Evolutionary conservation across 345 rosid species (phyloP).

Genomic region (Turritis glabra): DNA sequence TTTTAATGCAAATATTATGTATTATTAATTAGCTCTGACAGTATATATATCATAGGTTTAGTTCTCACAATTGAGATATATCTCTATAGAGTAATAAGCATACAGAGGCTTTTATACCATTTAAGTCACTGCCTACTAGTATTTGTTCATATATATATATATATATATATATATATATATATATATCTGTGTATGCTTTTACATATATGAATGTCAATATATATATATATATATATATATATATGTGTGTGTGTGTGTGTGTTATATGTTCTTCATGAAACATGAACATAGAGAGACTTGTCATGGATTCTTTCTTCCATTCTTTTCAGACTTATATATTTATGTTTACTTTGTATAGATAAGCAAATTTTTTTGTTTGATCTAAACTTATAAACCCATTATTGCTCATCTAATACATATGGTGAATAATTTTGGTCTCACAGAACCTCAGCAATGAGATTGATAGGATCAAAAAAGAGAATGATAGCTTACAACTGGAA

Average conservation of each 20-base stretch:
- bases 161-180: too few relatives aligned
- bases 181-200: background rate
- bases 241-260: background rate
- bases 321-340: background rate
- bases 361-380: background rate
- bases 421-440: background rate
- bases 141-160: background rate
- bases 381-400: background rate
- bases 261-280: slow-evolving; percentile 12
- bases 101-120: slow-evolving; percentile 30
- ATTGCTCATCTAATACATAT: background rate
- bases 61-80: slow-evolving; percentile 19
- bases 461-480: slow-evolving; percentile 82
- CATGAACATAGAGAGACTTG: slow-evolving; percentile 8
- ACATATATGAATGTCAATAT: background rate
- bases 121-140: slow-evolving; percentile 17
- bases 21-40: slow-evolving; percentile 13
- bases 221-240: too few relatives aligned
- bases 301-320: background rate
- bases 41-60: slow-evolving; percentile 29
- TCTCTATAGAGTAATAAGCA: slow-evolving; percentile 20
- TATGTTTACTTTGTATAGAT: background rate
- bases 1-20: background rate
- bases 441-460: slow-evolving; percentile 79
- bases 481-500: slow-evolving; percentile 77